A percentile compares a stretch with the other conserved stretches of the same genome.
These are phyloP conservation scores for Pseudocercospora fijiensis DNA, from an alignment of 2,329 filamentous ascomycete species.

Conservation along the genomic window DNA sequence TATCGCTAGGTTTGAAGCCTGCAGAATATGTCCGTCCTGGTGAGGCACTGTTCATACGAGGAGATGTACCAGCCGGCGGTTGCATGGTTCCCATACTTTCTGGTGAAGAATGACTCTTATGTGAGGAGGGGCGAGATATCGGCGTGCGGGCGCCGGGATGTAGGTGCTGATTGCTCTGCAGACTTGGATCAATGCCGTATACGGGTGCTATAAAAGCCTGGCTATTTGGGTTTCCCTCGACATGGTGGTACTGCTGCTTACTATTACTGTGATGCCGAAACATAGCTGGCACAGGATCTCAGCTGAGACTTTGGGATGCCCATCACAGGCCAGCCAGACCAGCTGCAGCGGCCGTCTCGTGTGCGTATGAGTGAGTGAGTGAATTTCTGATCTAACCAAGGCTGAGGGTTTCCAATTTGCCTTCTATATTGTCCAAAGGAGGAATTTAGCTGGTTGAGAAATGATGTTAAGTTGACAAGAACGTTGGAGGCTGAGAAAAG, in stretches of 20 bases:
- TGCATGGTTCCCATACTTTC: constrained; percentile 26
- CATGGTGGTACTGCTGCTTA: constrained; percentile 27
- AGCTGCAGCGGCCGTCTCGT: neutral
- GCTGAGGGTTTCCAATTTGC: neutral
- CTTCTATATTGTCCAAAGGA: constrained; percentile 4
- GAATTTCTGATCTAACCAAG: neutral
- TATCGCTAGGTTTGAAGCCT: constrained; percentile 47
- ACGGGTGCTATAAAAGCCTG: constrained; percentile 27
- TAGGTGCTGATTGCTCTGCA: constrained; percentile 26
- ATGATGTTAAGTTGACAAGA: neutral
- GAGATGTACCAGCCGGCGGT: constrained; percentile 27
- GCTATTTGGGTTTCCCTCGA: constrained; percentile 23
- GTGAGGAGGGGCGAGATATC: constrained; percentile 11
- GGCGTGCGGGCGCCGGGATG: constrained; percentile 17
- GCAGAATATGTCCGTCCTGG: constrained; percentile 14
- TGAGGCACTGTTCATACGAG: constrained; percentile 22
- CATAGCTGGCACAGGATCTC: constrained; percentile 17
- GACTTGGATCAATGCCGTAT: constrained; percentile 30
- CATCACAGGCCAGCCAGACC: neutral
- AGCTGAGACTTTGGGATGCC: neutral
- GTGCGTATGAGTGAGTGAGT: neutral
- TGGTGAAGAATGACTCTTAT: constrained; percentile 20
- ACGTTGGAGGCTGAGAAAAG: neutral
- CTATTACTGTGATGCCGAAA: constrained; percentile 30
- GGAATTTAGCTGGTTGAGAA: neutral